Evolutionary conservation across 139 green algal genomes (phyloP), one percentile per base, ranked within the genome.

Genomic region (Edaphochlamys debaryana): DNA sequence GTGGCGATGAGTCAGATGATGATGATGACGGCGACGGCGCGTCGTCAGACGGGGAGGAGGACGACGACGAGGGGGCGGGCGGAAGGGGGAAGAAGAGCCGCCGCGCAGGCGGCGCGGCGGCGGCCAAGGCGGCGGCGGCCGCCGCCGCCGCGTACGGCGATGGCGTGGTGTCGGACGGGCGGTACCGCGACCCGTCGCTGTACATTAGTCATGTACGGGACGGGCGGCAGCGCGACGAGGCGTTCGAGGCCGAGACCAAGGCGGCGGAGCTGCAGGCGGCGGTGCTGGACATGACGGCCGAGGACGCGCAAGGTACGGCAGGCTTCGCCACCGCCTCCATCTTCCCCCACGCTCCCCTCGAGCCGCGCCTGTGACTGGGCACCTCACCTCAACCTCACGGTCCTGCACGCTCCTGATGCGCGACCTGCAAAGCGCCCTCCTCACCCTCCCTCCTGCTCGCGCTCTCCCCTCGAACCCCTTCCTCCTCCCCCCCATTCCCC

Each of bases 201-300:
- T 93, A 88, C 87, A 82, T 93, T 13, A 86, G 69, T 66, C 85
- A 89, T 67, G 52, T 80, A 36, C 81, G 78, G 2, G 71, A 89
- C 54, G 84, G 68, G 27, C 85, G 84, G 72, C 74, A 82, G 17
- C 63, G 63, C 5, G 76, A 87, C 36, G 88, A 92, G 76, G 66
- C 73, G 22, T 93, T 93, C 37, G 85, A 82, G 25, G 40, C 85
- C 66, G 91, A 91, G 48, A 60, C 70, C 2, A 52, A 76, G 0
- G 77, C 66, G 1, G 90, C 87, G 48, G 87, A 94, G 85, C 85
- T 94, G 76, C 68, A 85, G 71, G 40, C 73, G 7, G 92, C 92
- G 30, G 94, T 98, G 67, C 72, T 98, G 86, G 95, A 98, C 85
- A 54, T 98, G 29, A 92, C 85, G 4, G 94, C 84, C 8, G 95